Conservation (phyloP, 208 protist genomes). For the Naegleria lovaniensis region DNA sequence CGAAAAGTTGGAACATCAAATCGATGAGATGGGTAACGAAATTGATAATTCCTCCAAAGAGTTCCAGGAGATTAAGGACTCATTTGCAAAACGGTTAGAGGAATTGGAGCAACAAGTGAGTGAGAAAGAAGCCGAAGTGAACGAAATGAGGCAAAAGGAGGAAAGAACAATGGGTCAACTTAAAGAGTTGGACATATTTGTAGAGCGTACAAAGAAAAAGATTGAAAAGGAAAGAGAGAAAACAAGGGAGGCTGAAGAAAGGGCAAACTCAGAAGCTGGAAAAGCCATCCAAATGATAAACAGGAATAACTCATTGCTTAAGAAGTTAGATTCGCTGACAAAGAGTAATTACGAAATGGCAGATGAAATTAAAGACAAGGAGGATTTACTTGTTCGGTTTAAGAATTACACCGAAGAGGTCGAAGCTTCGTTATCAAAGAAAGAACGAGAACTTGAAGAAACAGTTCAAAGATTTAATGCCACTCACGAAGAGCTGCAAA, state of each 20-base stretch:
- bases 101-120: not conserved
- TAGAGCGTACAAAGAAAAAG: slow-evolving; percentile 34
- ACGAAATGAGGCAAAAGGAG: not conserved
- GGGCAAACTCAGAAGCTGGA: not conserved
- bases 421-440: not conserved
- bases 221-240: not conserved
- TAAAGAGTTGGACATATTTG: not conserved
- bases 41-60: not conserved
- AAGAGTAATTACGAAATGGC: not conserved
- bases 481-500: slow-evolving; percentile 8
- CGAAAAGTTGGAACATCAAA: not conserved
- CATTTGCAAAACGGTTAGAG: not conserved
- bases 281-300: not conserved
- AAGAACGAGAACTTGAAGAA: not conserved
- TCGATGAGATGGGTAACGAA: not conserved
- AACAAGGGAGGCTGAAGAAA: not conserved
- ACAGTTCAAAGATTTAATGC: not conserved
- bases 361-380: not conserved
- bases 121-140: not conserved
- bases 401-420: not conserved
- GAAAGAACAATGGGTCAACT: not conserved
- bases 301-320: not conserved
- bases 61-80: not conserved
- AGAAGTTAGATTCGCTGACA: not conserved
- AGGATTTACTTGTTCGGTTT: not conserved